Base-by-base conservation (phyloP, 495 filamentous ascomycete genomes). In the Tuber calosporum region DNA sequence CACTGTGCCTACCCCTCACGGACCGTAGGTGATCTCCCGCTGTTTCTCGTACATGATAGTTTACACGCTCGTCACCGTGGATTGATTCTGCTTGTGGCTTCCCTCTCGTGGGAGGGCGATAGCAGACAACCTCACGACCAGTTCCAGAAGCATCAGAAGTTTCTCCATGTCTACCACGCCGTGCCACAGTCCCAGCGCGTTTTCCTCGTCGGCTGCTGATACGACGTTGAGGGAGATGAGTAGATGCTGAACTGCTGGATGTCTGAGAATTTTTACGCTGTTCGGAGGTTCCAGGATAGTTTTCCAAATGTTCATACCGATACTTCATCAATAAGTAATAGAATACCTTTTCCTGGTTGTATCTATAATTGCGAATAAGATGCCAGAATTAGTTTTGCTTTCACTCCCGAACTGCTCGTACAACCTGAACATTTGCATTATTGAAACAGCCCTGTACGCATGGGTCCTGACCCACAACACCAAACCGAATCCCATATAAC, bases 261-360 rank as follows among this genome's bases (percentile, higher is more conserved):
- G 26, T 4, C 26, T 62, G 53, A 19, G 53, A 62, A 26, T 13
- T 62, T 34, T 62, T 62, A 34, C 53, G 53, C 26, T 17, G 26
- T 34, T 62, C 53, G 3, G 53, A 62, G 40, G 38, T 71, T 67
- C 73, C 78, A 26, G 79, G 71, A 79, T 93, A 97, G 76, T 96
- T 92, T 79, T 97, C 93, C 19, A 96, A 80, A 71, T 93, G 88
- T 45, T 91, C 89, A 69, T 97, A 89, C 34, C 91, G 86, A 81
- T 96, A 94, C 77, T 88, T 90, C 73, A 90, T 83, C 36, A 99
- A 87, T 0, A 94, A 87, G 80, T 87, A 90, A 84, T 98, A 99
- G 77, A 98, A 96, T 79, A 93, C 85, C 76, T 96, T 94, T 79
- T 97, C 92, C 43, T 96, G 91, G 73, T 94, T 97, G 2, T 86